Conservation (phyloP, 306 rosid species). For the Quercus dentata region DNA sequence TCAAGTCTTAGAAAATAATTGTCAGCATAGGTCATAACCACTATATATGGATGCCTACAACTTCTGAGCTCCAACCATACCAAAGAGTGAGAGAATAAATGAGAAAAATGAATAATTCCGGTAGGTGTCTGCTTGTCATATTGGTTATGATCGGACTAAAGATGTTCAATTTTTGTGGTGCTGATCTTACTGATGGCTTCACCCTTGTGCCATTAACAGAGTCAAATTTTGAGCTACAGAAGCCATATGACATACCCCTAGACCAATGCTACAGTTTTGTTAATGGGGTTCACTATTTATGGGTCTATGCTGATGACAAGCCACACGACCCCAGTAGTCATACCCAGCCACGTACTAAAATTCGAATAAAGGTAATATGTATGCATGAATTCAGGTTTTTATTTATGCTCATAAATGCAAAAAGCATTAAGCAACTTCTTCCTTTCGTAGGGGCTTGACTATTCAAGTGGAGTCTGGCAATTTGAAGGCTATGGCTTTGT, state of each 20-base stretch:
- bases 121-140: neutral
- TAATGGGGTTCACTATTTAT: slow-evolving; percentile 32
- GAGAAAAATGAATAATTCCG: no score
- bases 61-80: no score
- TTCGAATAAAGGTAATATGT: slow-evolving; percentile 27
- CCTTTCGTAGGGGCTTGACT: slow-evolving; percentile 34
- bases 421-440: neutral
- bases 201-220: slow-evolving; percentile 37
- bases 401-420: neutral
- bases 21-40: no score
- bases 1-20: no score
- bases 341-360: slow-evolving; percentile 48
- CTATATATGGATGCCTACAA: no score
- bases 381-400: neutral
- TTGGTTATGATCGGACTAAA: neutral
- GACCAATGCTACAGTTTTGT: slow-evolving; percentile 27
- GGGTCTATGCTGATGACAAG: slow-evolving; percentile 52
- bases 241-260: slow-evolving; percentile 37
- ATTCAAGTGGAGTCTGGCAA: slow-evolving; percentile 46
- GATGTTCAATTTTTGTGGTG: neutral
- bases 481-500: slow-evolving; percentile 50
- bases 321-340: slow-evolving; percentile 27
- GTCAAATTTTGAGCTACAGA: slow-evolving; percentile 26
- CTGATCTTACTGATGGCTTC: slow-evolving; percentile 46
- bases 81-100: no score